Base-by-base conservation (phyloP, 2,329 filamentous ascomycete species). In the Graphiopsis chlorocephala region DNA sequence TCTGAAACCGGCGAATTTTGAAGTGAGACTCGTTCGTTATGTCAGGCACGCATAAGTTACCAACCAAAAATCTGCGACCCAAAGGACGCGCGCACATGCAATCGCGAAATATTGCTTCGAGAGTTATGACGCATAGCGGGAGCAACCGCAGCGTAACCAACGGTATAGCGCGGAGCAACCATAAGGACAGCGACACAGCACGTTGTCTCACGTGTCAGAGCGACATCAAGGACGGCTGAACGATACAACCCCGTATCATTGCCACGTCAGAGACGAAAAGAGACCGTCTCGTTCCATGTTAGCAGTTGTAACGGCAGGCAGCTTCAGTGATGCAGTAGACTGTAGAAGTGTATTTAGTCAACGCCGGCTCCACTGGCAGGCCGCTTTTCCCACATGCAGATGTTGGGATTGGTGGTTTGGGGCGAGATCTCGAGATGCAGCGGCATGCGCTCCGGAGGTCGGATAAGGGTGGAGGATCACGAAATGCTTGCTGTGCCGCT, bases 301-400 rank as follows among this genome's bases (percentile, higher is more conserved):
- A 45, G 38, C 53, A 25, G 29, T 25, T 35, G 20, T 11, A 38
- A 38, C 31, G 53, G 17, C 55, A 26, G 31, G 35, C 55, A 35
- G 55, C 55, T 58, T 58, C 55, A 58, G 35, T 45, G 55, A 58
- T 58, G 55, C 55, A 58, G 55, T 45, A 58, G 55, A 31, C 55
- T 45, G 55, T 45, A 58, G 55, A 31, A 45, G 47, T 50, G n/a
- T 50, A 23, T 25, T 29, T 53, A 29, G 50, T 14, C 50, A 29
- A 28, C 26, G 26, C 26, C 20, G 23, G 35, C 55, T 38, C 55
- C 55, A 58, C 55, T 58, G n/a, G 10, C 55, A 58, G 35, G 55
- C 33, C 55, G 55, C n/a, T 28, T 53, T 17, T 53, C 29, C 7
- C 50, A 53, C 50, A 53, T 53, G 50, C 50, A 53, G 50, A 53